These are phyloP conservation scores for Pseudogymnoascus sp. DNA, from an alignment of 2,329 filamentous ascomycete genomes.

Conservation along the genomic window DNA sequence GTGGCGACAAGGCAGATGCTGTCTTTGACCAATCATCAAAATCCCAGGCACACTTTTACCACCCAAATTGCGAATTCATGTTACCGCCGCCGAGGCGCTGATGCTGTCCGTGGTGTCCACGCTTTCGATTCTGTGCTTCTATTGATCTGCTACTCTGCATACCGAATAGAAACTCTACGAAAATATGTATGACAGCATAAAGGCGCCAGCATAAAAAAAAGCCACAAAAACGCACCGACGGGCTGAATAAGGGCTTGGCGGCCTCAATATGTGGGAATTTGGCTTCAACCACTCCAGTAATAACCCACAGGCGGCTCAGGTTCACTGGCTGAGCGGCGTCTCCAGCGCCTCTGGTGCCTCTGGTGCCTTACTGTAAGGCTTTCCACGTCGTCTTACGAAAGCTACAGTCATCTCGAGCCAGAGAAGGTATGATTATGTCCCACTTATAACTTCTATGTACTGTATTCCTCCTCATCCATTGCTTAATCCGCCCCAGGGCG, in stretches of 20 bases:
- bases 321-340: not conserved
- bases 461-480: not conserved
- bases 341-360: not conserved
- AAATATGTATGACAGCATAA: not conserved
- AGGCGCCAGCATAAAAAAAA: constrained; percentile 5
- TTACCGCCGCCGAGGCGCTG: not conserved
- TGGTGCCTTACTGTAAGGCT: constrained; percentile 1
- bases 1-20: not conserved
- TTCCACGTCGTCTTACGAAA: not conserved
- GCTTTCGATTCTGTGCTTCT: constrained; percentile 1
- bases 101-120: not conserved
- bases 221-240: not conserved
- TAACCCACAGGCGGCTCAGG: not conserved
- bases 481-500: not conserved
- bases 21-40: not conserved
- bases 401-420: not conserved
- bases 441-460: not conserved
- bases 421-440: not conserved
- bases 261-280: not conserved
- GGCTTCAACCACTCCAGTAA: not conserved
- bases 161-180: not conserved
- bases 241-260: not conserved
- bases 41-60: not conserved
- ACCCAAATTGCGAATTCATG: not conserved
- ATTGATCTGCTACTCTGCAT: not conserved